A percentile compares a stretch with the other conserved stretches of the same genome.
These are phyloP conservation scores for Fusarium sp. DNA, from an alignment of 2,329 filamentous ascomycete species.

Conservation along the genomic window DNA sequence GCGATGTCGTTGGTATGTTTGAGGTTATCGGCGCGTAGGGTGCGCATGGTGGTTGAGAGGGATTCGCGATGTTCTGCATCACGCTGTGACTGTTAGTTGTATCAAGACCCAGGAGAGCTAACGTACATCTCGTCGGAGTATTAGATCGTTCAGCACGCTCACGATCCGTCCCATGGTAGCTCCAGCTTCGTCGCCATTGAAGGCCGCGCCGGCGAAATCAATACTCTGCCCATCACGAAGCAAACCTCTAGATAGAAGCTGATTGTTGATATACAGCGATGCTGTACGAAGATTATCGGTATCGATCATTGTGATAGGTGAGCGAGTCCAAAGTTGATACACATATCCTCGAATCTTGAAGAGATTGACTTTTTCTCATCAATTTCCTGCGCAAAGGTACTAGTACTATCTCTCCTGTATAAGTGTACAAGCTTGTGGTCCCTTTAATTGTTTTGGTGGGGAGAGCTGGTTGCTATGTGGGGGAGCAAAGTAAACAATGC, in stretches of 20 bases:
- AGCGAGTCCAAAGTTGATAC: constrained; percentile 18
- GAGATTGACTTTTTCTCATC: constrained; percentile 20
- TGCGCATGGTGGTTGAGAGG: constrained; percentile 79
- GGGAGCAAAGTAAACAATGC: constrained; percentile 51
- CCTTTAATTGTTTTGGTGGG: constrained; percentile 39
- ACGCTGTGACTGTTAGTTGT: constrained; percentile 63
- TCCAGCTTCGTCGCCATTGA: constrained; percentile 59
- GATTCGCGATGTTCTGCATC: constrained; percentile 90
- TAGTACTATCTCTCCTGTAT: constrained; percentile 18
- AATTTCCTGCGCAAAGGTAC: constrained; percentile 13
- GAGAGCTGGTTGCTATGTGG: constrained; percentile 49
- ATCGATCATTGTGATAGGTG: constrained; percentile 58
- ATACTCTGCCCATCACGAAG: constrained; percentile 76
- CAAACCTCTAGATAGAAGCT: constrained; percentile 72
- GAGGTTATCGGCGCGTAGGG: constrained; percentile 76
- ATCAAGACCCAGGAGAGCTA: not conserved
- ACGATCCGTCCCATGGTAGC: constrained; percentile 87
- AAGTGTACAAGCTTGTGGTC: constrained; percentile 29
- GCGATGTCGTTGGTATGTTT: constrained; percentile 76
- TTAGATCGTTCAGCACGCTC: constrained; percentile 91
- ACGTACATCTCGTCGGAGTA: constrained; percentile 84
- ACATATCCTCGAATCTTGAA: constrained; percentile 35
- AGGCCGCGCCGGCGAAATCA: constrained; percentile 79
- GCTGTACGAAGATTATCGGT: constrained; percentile 71
- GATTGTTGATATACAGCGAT: constrained; percentile 78